Evolutionary conservation across 768 basidiomycete species (phyloP).

Genomic region (Leccinum broughii): DNA sequence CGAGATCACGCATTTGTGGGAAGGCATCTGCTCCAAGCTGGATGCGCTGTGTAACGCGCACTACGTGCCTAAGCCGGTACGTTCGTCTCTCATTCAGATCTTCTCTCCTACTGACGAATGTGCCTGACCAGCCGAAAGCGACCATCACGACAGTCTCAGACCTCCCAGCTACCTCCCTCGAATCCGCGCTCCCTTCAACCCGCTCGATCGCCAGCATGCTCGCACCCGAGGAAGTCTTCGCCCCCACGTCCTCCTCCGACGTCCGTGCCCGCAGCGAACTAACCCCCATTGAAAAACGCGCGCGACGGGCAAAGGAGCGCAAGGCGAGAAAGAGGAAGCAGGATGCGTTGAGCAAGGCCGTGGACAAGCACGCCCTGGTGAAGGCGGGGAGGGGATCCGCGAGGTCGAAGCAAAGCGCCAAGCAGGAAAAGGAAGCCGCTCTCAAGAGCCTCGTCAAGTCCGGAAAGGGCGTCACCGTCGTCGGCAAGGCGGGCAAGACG

Average conservation of each 20-base stretch:
- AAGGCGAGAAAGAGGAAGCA: constrained; percentile 72
- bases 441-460: constrained; percentile 80
- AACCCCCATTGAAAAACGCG: constrained; percentile 80
- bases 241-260: constrained; percentile 49
- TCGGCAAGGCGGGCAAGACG: constrained; percentile 63
- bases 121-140: constrained; percentile 70
- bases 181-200: constrained; percentile 87
- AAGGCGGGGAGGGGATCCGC: constrained; percentile 32
- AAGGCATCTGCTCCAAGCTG: constrained; percentile 79
- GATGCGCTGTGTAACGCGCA: constrained; percentile 95
- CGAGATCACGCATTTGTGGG: constrained; percentile 83
- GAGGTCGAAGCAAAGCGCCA: constrained; percentile 46
- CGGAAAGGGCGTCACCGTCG: constrained; percentile 84
- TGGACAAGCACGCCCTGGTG: constrained; percentile 54
- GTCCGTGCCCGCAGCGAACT: constrained; percentile 75
- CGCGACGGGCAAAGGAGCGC: constrained; percentile 63
- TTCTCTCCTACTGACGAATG: background rate
- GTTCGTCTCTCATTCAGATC: constrained; percentile 24
- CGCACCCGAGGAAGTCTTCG: constrained; percentile 90
- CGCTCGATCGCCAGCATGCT: constrained; percentile 76
- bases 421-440: constrained; percentile 83
- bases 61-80: constrained; percentile 90
- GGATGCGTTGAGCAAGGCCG: constrained; percentile 60
- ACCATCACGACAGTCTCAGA: constrained; percentile 84
- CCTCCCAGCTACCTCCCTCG: constrained; percentile 75